phyloP scores from a whole-genome alignment of 208 protist genomes.

The Crithidia sp. region DNA sequence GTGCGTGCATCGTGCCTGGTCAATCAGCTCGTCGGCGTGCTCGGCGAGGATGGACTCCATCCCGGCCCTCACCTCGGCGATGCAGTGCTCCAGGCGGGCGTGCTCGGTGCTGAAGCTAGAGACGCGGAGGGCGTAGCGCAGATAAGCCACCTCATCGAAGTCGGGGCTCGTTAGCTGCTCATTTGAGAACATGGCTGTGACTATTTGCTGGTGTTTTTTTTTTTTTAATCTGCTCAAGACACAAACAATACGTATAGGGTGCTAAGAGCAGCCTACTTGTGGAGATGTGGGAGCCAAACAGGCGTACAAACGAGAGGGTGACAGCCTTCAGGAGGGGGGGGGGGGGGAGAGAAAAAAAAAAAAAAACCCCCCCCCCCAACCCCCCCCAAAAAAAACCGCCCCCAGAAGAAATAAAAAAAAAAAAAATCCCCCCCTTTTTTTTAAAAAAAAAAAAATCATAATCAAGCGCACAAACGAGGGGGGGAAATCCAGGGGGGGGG shows the following conservation, averaged over 20 bases:
- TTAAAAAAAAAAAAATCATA: too few relatives aligned
- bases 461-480: too few relatives aligned
- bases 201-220: not conserved
- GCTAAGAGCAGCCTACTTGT: too few relatives aligned
- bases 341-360: too few relatives aligned
- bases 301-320: too few relatives aligned
- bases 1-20: constrained; percentile 68
- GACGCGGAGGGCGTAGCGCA: constrained; percentile 73
- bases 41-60: constrained; percentile 60
- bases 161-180: constrained; percentile 67
- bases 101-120: constrained; percentile 50
- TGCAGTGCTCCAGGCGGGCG: constrained; percentile 56
- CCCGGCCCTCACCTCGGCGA: constrained; percentile 46
- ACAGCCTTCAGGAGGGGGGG: too few relatives aligned
- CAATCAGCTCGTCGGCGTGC: constrained; percentile 63
- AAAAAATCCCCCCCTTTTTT: too few relatives aligned
- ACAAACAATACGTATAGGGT: not conserved
- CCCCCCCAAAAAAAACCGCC: too few relatives aligned
- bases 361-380: too few relatives aligned
- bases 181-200: constrained; percentile 62
- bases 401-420: too few relatives aligned
- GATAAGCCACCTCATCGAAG: constrained; percentile 81
- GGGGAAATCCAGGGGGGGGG: too few relatives aligned
- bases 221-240: not conserved
- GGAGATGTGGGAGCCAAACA: too few relatives aligned